Base-by-base conservation (phyloP, 1,139 yeast species). In the Protomyces inundatus region DNA sequence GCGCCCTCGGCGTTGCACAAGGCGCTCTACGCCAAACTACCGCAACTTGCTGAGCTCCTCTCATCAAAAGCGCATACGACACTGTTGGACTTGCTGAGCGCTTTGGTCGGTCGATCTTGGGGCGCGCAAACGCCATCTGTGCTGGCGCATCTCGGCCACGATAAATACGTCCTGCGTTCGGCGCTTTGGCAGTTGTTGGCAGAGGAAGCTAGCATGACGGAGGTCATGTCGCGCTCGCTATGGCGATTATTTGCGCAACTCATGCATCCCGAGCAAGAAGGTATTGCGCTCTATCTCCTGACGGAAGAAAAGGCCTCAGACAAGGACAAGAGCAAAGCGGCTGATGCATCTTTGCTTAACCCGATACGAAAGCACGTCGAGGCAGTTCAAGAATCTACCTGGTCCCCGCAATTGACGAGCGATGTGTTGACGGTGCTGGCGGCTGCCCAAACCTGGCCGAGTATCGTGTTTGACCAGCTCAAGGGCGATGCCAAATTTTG, bases 181-280 rank as follows among this genome's bases (percentile, higher is more conserved):
- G 88, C 84, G 68, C 83, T 82, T 64, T 82, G 81, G 66, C 75
- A 74, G 14, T 77, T 87, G 52, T 81, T 86, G 65, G 81, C 84
- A 34, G 78, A 82, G 4, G 76, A 88, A 23, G 88, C 88, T 70
- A 84, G 82, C 65, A 88, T 90, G 68, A 83, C 91, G 66, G 81
- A 93, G n/a, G 81, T 90, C 0, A 86, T 89, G 4, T 81, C 88
- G 80, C 83, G 82, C 68, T 85, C 89, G 6, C 83, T 86, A 65
- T 97, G 93, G 75, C 95, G 98, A 0, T 76, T 91, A 37, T 81
- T 96, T 0, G 87, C 88, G 59, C 78, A 88, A 54, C 83, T 93
- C 67, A 78, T 90, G 53, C 87, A 89, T 58, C 96, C 96, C 1
- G 77, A 82, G 66, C 86, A 85, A 40, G 64, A 64, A 6, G 67